Evolutionary conservation across 2,329 filamentous ascomycete species (phyloP).

Genomic region (Stachybotrys echinatus): DNA sequence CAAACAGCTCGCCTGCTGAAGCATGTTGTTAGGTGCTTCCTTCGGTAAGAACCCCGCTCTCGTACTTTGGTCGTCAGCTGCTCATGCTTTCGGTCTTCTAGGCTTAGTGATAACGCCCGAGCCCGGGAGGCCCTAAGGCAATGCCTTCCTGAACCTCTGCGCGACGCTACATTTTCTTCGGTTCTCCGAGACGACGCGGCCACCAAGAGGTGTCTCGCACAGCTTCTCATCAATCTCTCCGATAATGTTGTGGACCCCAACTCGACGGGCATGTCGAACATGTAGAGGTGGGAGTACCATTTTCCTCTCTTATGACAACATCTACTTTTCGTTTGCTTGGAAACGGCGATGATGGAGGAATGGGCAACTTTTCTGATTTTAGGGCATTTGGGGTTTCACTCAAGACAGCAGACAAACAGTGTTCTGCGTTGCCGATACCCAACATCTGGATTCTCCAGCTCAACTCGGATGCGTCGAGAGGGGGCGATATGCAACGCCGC

Average conservation of each 20-base stretch:
- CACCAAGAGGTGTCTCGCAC: conserved; percentile 95
- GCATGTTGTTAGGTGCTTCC: conserved; percentile 95
- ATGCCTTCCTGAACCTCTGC: conserved; percentile 96
- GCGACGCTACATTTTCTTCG: conserved; percentile 93
- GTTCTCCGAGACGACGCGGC: conserved; percentile 95
- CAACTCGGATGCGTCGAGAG: not conserved
- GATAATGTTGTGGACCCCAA: conserved; percentile 66
- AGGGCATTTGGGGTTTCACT: conserved; percentile 17
- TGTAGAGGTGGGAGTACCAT: conserved; percentile 17
- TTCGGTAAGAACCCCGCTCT: no score
- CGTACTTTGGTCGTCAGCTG: not conserved
- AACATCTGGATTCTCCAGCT: conserved; percentile 9
- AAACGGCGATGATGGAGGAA: conserved; percentile 20
- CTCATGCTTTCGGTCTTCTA: conserved; percentile 29
- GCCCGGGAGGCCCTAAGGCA: conserved; percentile 92
- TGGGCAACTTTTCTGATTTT: conserved; percentile 15
- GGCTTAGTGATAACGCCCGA: conserved; percentile 91
- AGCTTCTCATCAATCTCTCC: conserved; percentile 91
- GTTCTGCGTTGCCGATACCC: conserved; percentile 26
- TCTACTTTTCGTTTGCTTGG: conserved; percentile 15
- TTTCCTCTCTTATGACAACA: conserved; percentile 19
- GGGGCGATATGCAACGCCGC: not conserved
- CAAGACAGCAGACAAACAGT: conserved; percentile 15
- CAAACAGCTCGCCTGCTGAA: conserved; percentile 94
- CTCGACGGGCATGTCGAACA: conserved; percentile 26